These are phyloP conservation scores for Striga hermonthica DNA, from an alignment of 305 asterid genomes.

Conservation along the genomic window DNA sequence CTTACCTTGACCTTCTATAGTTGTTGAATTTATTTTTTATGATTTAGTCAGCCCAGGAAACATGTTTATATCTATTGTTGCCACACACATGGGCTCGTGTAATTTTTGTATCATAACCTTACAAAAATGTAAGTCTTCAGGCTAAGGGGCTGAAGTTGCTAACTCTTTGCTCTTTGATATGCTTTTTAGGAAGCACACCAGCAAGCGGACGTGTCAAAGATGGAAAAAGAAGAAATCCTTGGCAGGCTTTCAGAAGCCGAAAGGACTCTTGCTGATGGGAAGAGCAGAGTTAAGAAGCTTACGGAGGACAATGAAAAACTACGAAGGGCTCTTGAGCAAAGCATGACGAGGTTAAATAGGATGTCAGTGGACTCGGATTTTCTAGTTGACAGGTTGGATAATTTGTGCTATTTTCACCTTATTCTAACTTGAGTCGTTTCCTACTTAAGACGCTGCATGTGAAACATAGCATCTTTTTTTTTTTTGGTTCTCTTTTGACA, in stretches of 20 bases:
- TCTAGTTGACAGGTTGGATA: conserved; percentile 87
- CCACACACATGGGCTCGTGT: too few relatives aligned
- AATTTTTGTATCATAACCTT: too few relatives aligned
- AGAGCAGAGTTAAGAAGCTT: conserved; percentile 61
- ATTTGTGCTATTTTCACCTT: background rate
- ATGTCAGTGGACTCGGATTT: conserved; percentile 97
- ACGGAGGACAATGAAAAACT: conserved; percentile 69
- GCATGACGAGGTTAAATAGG: conserved; percentile 96
- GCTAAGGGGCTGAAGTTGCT: conserved; percentile 11
- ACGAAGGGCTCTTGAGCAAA: conserved; percentile 89
- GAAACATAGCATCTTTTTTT: too few relatives aligned
- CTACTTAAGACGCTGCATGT: too few relatives aligned
- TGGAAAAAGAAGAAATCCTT: conserved; percentile 67
- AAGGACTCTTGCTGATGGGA: conserved; percentile 58
- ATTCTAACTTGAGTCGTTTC: too few relatives aligned
- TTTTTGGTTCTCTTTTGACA: too few relatives aligned
- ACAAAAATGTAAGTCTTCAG: background rate
- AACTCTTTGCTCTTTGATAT: conserved; percentile 26
- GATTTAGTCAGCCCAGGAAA: conserved; percentile 18
- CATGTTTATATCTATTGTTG: background rate
- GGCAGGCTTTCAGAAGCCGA: conserved; percentile 67
- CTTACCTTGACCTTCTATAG: background rate
- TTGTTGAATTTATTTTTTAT: conserved; percentile 23
- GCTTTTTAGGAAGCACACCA: conserved; percentile 62
- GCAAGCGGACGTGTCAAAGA: conserved; percentile 29